Conservation (phyloP, 169 alveolate genomes). For the Plasmodium knowlesi region DNA sequence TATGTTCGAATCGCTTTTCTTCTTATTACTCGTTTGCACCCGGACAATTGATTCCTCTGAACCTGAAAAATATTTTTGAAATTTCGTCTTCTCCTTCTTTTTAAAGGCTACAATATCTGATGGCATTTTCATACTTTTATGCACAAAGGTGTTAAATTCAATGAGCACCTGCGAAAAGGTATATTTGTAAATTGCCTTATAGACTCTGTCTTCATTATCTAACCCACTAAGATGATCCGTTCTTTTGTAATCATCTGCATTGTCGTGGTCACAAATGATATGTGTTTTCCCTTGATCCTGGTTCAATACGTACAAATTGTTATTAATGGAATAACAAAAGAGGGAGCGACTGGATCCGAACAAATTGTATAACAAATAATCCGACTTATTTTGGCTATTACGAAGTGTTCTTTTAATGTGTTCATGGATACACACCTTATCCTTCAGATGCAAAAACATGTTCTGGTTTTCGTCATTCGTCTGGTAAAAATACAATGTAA, state of each 20-base stretch:
- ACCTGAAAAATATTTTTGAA: conserved; percentile 43
- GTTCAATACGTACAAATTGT: conserved; percentile 47
- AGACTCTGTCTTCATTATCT: conserved; percentile 52
- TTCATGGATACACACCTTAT: conserved; percentile 60
- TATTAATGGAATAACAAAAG: conserved; percentile 62
- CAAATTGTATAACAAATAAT: conserved; percentile 47
- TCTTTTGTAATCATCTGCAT: conserved; percentile 39
- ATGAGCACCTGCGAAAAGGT: conserved; percentile 50
- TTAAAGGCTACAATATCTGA: conserved; percentile 30
- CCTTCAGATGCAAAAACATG: conserved; percentile 33
- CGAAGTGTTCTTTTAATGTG: conserved; percentile 63
- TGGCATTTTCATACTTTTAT: conserved; percentile 29
- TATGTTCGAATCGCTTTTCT: neutral
- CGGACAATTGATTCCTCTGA: conserved; percentile 5
- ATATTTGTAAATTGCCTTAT: conserved; percentile 57
- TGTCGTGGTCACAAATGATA: conserved; percentile 29
- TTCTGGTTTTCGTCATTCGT: conserved; percentile 34
- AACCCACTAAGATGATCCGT: conserved; percentile 24
- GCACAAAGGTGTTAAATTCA: conserved; percentile 22
- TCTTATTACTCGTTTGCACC: neutral
- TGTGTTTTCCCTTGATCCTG: conserved; percentile 3
- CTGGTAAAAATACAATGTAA: conserved; percentile 62
- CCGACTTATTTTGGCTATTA: conserved; percentile 58
- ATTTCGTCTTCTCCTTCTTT: conserved; percentile 39
- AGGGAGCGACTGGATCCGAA: conserved; percentile 60